Evolutionary conservation across 2,329 filamentous ascomycete genomes (phyloP).

Genomic region (Colletotrichum destructivum): DNA sequence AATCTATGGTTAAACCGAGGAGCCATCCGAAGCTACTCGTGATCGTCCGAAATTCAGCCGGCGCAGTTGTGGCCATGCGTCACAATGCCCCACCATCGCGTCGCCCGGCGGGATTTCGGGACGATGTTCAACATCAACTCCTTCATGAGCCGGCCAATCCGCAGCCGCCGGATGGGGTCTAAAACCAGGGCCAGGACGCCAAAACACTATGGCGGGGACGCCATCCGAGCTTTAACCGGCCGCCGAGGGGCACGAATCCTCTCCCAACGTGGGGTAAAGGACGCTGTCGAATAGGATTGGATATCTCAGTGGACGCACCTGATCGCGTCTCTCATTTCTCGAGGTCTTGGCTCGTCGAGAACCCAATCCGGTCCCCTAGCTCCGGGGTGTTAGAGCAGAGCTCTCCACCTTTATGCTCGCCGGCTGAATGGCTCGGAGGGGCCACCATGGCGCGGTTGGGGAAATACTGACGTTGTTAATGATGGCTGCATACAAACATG

Average conservation of each 20-base stretch:
- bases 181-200: constrained; percentile 5
- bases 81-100: not conserved
- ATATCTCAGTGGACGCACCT: constrained; percentile 12
- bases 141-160: constrained; percentile 28
- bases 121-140: constrained; percentile 33
- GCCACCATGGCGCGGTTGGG: not conserved
- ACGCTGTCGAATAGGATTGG: constrained; percentile 12
- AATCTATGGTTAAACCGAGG: not conserved
- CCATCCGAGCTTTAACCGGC: constrained; percentile 29
- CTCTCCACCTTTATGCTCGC: constrained; percentile 9
- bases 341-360: not conserved
- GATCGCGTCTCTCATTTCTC: constrained; percentile 9
- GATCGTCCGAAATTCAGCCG: constrained; percentile 27
- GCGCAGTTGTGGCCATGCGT: not conserved
- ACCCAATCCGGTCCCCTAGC: not conserved
- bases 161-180: constrained; percentile 10
- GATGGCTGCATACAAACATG: constrained; percentile 15
- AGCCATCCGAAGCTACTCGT: not conserved
- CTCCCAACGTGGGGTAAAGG: constrained; percentile 34
- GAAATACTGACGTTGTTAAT: constrained; percentile 13
- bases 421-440: constrained; percentile 10
- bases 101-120: constrained; percentile 39
- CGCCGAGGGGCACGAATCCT: constrained; percentile 28
- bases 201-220: constrained; percentile 1
- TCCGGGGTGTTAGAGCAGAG: not conserved